phyloP scores from a whole-genome alignment of 2,329 filamentous ascomycete genomes.

The Triangularia verruculosa region DNA sequence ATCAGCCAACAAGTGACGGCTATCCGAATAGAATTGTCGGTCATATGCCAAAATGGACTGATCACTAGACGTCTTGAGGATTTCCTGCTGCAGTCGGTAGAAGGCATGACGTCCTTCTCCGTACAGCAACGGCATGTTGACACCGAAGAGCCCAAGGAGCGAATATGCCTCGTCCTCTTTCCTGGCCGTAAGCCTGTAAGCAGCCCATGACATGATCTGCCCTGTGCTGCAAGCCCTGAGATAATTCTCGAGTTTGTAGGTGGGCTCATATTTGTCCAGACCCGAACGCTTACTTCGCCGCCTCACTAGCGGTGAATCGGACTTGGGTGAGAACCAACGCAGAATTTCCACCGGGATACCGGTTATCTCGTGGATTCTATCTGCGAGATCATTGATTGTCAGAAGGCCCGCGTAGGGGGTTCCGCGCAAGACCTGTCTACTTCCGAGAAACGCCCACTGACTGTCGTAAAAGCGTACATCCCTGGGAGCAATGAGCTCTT shows the following conservation, averaged over 20 bases:
- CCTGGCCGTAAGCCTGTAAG: not conserved
- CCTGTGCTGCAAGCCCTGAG: not conserved
- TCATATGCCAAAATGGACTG: constrained; percentile 6
- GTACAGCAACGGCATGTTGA: constrained; percentile 7
- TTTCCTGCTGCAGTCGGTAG: constrained; percentile 1
- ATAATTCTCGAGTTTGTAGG: not conserved
- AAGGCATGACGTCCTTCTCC: constrained; percentile 3
- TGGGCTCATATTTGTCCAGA: not conserved
- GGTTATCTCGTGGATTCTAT: not conserved
- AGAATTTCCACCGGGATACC: not conserved
- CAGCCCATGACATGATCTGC: constrained; percentile 2
- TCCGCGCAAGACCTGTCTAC: constrained; percentile 1
- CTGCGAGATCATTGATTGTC: not conserved
- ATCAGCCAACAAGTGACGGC: constrained; percentile 1
- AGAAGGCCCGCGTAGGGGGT: not conserved
- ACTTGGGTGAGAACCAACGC: not conserved
- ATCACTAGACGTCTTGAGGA: constrained; percentile 2
- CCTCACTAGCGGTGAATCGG: not conserved
- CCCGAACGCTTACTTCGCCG: not conserved
- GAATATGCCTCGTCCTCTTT: constrained; percentile 6
- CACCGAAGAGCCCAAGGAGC: constrained; percentile 1
- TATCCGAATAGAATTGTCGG: not conserved
- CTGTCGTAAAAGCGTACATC: constrained; percentile 20
- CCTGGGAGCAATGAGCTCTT: constrained; percentile 24
- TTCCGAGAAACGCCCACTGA: constrained; percentile 18